Evolutionary conservation across 352 stramenopile species (phyloP), one percentile per base, ranked within the genome.

Genomic region (Lagenidium giganteum): DNA sequence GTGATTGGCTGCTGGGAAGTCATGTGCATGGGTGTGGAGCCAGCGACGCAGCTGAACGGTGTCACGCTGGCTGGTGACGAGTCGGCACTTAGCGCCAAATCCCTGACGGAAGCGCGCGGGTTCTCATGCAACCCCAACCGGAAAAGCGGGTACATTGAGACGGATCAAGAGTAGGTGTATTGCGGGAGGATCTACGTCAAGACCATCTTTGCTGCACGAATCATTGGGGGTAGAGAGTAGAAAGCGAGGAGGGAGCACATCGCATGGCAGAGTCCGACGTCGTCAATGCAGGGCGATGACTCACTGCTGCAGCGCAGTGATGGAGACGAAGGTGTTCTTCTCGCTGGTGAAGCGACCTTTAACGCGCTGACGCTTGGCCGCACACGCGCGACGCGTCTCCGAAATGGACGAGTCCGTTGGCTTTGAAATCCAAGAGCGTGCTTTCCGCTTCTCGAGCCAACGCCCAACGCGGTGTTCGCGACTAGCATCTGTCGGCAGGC

Each of bases 301-400:
- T 40, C 16, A 46, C 14, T 54, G 54, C 66, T 86, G 73, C 35
- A 86, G 57, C 24, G 61, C 47, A n/a, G 70, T 86, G 45, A 86
- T 82, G 27, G 73, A 71, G 27, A 87, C 63, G 42, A 87, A 87
- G 5, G 55, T 42, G 38, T 61, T 54, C 37, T 79, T 65, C 42
- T 83, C 68, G 14, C 54, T 51, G 35, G 67, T 57, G 41, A 86
- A 86, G 42, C 73, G 73, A 41, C 73, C 73, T 24, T 80, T 86
- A 22, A 86, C 73, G 28, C 70, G 70, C 28, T 79, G 67, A 8
- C 73, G 67, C 55, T 83, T 87, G 30, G 73, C 60, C 8, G 70
- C 70, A n/a, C 66, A 76, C 11, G 69, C 66, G 3, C 73, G 73
- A 25, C 73, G 64, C 16, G 59, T 74, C 47, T 77, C 58, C 14